Conservation (phyloP, 345 rosid species). For the Salix suchowensis region DNA sequence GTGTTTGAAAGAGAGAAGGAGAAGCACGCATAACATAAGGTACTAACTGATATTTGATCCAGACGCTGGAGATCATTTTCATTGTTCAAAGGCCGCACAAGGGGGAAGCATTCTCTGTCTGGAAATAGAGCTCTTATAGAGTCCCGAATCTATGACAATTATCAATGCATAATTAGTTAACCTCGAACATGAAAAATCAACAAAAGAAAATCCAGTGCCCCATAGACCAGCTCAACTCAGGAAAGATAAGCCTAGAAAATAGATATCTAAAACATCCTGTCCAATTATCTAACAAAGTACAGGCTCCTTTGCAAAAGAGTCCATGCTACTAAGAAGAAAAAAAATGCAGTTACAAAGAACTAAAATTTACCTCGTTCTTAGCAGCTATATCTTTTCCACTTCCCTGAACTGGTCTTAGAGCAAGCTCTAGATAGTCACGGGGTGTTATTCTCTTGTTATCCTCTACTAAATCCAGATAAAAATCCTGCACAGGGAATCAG, state of each 20-base stretch:
- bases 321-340: neutral
- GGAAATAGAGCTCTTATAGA: conserved; percentile 93
- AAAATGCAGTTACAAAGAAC: neutral
- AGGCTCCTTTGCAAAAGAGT: neutral
- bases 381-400: conserved; percentile 72
- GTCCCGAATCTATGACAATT: conserved; percentile 63
- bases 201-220: neutral
- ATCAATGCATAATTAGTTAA: conserved; percentile 18
- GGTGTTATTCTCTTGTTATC: conserved; percentile 82
- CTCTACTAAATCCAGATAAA: conserved; percentile 81
- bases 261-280: conserved; percentile 5
- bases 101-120: conserved; percentile 88
- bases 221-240: neutral
- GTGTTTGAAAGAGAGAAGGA: neutral
- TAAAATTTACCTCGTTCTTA: conserved; percentile 79
- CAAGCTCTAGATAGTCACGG: conserved; percentile 93
- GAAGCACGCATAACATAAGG: neutral
- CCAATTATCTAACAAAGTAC: neutral
- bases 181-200: neutral
- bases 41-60: conserved; percentile 81
- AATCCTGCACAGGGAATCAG: conserved; percentile 51
- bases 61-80: conserved; percentile 86
- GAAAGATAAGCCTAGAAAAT: neutral
- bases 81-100: conserved; percentile 83
- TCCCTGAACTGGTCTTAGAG: conserved; percentile 80